Percentiles rank a stretch among this genome's conserved stretches.
Evolutionary conservation across 345 rosid genomes (phyloP).

Genomic region (Salix dunnii): DNA sequence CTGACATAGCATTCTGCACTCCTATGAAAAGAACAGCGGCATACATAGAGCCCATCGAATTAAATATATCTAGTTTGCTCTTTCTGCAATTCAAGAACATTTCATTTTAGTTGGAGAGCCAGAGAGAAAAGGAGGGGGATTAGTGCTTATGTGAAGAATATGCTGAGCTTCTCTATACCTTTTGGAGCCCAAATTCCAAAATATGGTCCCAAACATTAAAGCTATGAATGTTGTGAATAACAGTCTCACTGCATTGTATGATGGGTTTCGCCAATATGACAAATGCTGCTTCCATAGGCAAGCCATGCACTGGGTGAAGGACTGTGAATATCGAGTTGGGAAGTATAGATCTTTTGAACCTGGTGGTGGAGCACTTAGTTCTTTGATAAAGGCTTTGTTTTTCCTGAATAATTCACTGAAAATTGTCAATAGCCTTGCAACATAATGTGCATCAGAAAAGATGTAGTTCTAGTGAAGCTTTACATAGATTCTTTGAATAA

Average conservation of each 20-base stretch:
- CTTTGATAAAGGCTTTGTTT: constrained; percentile 52
- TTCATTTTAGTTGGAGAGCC: background rate
- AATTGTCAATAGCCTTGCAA: background rate
- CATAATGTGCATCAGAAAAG: background rate
- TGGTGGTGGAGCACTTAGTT: constrained; percentile 39
- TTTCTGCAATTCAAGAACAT: constrained; percentile 25
- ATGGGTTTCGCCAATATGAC: constrained; percentile 59
- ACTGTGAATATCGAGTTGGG: constrained; percentile 42
- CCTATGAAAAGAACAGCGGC: constrained; percentile 63
- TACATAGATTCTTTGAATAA: background rate
- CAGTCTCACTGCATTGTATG: constrained; percentile 51
- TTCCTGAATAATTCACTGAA: constrained; percentile 36
- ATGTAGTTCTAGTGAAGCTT: background rate
- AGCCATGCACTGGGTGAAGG: constrained; percentile 47
- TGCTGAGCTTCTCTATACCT: constrained; percentile 30
- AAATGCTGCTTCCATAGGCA: constrained; percentile 68
- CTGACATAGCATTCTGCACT: constrained; percentile 43
- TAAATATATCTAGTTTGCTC: constrained; percentile 46
- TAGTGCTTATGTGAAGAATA: background rate
- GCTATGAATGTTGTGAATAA: constrained; percentile 53
- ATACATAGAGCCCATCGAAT: constrained; percentile 65
- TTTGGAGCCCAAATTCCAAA: constrained; percentile 58
- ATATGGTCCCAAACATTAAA: constrained; percentile 62
- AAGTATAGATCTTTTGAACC: constrained; percentile 48
- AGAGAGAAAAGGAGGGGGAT: background rate